Base-by-base conservation (phyloP, 2,329 filamentous ascomycete genomes). In the Sclerotiophoma versabilis region DNA sequence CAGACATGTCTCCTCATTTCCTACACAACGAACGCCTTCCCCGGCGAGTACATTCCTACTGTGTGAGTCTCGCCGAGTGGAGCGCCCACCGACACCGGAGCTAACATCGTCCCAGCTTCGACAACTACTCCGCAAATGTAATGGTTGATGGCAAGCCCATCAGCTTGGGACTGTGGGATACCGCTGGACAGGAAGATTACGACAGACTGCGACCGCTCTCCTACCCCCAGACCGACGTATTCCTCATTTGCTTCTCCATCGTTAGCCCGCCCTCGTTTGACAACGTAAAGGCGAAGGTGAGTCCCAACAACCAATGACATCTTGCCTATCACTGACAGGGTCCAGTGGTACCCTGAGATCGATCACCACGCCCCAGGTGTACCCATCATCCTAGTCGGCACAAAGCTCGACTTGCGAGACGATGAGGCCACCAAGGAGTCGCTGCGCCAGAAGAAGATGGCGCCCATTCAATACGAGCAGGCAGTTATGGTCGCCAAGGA, bases 71-170 rank as follows among this genome's bases (percentile, higher is more conserved):
- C 29, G 14, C 49, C 19, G 37, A 42, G 22, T 27, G 36, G 10
- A 30, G n/a, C 4, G n/a, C 20, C 29, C 46, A 63, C 39, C 52
- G 59, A 38, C 51, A 19, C 49, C 22, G 7, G 37, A 47, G 62
- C 69, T 74, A 62, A 74, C 51, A 15, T 29, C 32, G 10, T 36
- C 44, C 56, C 66, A 96, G 92, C 61, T 98, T 98, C 79, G 93
- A 98, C 76, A 99, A 99, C 82, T 98, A 98, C 83, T 96, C 93
- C 30, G 95, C 95, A 63, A 96, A 92, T 82, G 95, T 99, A 50
- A 97, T 97, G 91, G 95, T 98, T 51, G 95, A 98, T 81, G 92
- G 93, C 70, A 96, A 96, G 81, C 93, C 93, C 57, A 96, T 98
- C 80, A 97, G 92, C 78, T 80, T 99, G 68, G 95, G 93, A 65